Base-by-base conservation (phyloP, 306 rosid species). In the Lagenaria siceraria region DNA sequence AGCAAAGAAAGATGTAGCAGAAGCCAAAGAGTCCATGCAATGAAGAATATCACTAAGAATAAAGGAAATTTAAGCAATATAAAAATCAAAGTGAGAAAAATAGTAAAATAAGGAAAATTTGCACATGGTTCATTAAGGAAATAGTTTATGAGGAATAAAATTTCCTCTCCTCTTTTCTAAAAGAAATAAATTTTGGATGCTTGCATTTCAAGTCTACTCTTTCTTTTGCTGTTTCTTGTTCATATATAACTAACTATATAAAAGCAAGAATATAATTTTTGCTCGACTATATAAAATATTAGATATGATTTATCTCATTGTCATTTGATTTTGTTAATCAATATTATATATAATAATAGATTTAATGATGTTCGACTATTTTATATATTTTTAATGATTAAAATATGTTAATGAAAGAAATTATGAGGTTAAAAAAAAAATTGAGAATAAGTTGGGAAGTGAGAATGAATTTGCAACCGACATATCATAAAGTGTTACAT, bases 201-300 rank as follows among this genome's bases (percentile, higher is more conserved):
- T 76, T 76, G 79, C 55, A 76, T 56, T 76, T 76, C 79, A 76
- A 76, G 79, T 56, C 79, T 75, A 31, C 63, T 29, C 49, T 76
- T 8, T 38, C 38, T 38, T 58, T 76, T 76, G 12, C 79, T 36
- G 35, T 52, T 54, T 35, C 48, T n/a, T 54, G 54, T 54, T 40
- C 49, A 42, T 22, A n/a, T 68, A 3, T 19, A 64, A 36, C 49
- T 21, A 36, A 38, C 27, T n/a, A 65, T 65, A 29, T 65, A 65
- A 65, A 65, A 65, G 25, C 13, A 64, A 64, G 14, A 65, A 64
- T 31, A 33, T 7, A 63, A 1, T 35, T 33, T 63, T 49, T 46
- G 3, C 15, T 46, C 3, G 1, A 36, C 8, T 13, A 46, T 46
- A 46, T 46, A 46, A 46, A 17, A 46, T 46, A 46, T 46, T 3